These are phyloP conservation scores for Yamadazyma philogaea DNA, from an alignment of 805 yeast species.

Conservation along the genomic window DNA sequence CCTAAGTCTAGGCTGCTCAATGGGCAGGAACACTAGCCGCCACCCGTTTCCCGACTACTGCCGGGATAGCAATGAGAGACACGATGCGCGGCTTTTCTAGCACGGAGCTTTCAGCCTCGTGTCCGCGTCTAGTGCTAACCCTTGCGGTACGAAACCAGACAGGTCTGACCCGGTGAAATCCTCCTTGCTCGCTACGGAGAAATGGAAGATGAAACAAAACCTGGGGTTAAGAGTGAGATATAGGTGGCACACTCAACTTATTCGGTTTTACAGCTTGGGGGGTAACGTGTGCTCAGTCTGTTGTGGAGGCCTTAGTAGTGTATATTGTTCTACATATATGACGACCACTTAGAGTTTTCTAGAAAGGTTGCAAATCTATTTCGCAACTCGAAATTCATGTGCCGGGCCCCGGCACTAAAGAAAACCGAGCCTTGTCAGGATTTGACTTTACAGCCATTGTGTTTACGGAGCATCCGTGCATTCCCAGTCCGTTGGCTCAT, in stretches of 20 bases:
- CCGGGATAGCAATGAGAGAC: slow-evolving; percentile 3
- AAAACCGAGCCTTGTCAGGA: not conserved
- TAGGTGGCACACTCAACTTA: too few species aligned
- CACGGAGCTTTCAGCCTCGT: too few species aligned
- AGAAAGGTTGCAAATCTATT: not conserved
- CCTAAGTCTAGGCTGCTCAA: not conserved
- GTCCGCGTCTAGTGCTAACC: too few species aligned
- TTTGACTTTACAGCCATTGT: not conserved
- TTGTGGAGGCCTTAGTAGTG: too few species aligned
- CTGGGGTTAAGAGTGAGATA: not conserved
- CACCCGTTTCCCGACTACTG: not conserved
- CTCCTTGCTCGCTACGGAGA: not conserved
- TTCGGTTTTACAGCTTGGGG: too few species aligned
- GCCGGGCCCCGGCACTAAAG: not conserved
- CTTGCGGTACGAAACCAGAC: not conserved
- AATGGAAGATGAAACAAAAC: not conserved
- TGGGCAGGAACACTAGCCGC: not conserved
- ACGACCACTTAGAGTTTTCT: too few species aligned
- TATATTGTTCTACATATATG: too few species aligned
- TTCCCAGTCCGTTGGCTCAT: slow-evolving; percentile 79
- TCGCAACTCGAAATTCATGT: not conserved
- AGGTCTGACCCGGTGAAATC: not conserved
- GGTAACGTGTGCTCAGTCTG: too few species aligned
- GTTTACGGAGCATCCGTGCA: slow-evolving; percentile 54
- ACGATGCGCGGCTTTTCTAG: too few species aligned